Percentiles rank a stretch among this genome's conserved stretches.
phyloP scores from a whole-genome alignment of 192 early-diverging fungal genomes.

The Physocladia obscura region DNA sequence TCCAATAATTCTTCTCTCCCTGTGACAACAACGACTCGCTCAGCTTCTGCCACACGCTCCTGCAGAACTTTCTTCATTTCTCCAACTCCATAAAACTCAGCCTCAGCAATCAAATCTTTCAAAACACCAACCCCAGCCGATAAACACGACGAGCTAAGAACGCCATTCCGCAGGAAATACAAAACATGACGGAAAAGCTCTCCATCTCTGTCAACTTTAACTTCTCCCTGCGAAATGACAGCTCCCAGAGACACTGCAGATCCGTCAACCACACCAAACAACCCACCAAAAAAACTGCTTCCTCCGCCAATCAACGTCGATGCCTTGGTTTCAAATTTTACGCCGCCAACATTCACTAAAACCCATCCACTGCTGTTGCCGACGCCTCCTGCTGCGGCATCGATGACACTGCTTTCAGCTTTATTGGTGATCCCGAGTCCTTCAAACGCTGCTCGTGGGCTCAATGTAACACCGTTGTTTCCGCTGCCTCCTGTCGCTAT shows the following conservation, averaged over 20 bases:
- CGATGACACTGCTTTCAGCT: not conserved
- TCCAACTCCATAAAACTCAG: constrained; percentile 20
- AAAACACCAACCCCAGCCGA: not conserved
- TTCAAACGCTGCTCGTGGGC: too few species aligned
- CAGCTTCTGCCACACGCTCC: constrained; percentile 2
- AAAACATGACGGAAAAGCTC: constrained; percentile 18
- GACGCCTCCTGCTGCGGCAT: not conserved
- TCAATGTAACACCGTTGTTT: too few species aligned
- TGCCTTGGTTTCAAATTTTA: constrained; percentile 3
- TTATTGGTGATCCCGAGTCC: too few species aligned
- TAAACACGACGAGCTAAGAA: not conserved
- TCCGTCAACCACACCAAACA: not conserved
- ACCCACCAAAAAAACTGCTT: not conserved
- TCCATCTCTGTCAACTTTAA: constrained; percentile 22
- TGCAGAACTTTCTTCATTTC: not conserved
- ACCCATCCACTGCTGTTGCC: constrained; percentile 10
- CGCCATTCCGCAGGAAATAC: not conserved
- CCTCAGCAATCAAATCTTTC: constrained; percentile 6
- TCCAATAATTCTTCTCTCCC: constrained; percentile 11
- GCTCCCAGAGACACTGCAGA: not conserved
- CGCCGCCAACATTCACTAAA: constrained; percentile 20
- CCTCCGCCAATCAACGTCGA: not conserved
- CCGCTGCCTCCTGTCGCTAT: not conserved
- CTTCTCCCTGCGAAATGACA: not conserved
- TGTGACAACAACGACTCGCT: constrained; percentile 11